Conservation (phyloP, 805 yeast species). For the Candida ulmi region DNA sequence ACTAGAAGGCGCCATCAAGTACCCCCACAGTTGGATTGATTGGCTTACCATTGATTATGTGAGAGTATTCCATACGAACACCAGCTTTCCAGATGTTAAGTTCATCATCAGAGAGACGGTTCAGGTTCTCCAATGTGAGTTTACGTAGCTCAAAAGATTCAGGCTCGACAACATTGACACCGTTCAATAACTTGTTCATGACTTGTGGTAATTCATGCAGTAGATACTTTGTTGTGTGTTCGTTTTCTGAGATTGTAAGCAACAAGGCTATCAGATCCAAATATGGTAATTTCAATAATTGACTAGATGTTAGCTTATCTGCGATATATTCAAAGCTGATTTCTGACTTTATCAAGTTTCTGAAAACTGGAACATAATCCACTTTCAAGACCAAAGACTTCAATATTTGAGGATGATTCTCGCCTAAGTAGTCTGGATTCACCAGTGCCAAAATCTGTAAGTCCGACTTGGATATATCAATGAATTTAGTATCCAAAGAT, state of each 20-base stretch:
- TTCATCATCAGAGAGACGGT: constrained; percentile 7
- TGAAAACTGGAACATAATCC: constrained; percentile 10
- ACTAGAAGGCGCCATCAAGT: constrained; percentile 5
- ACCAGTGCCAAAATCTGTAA: constrained; percentile 7
- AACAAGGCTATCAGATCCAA: constrained; percentile 16
- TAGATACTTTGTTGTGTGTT: constrained; percentile 11
- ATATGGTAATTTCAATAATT: constrained; percentile 14
- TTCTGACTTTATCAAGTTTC: constrained; percentile 9
- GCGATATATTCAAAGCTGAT: constrained; percentile 7
- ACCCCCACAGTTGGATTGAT: constrained; percentile 9
- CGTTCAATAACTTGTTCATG: constrained; percentile 18
- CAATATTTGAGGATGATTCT: constrained; percentile 8
- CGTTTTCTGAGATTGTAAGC: constrained; percentile 4
- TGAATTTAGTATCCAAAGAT: constrained; percentile 7
- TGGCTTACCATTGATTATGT: constrained; percentile 8
- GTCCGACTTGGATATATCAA: constrained; percentile 7
- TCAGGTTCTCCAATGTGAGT: constrained; percentile 13
- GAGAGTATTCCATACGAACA: constrained; percentile 9
- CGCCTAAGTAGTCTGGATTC: constrained; percentile 15
- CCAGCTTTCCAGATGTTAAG: constrained; percentile 17
- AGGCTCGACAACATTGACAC: constrained; percentile 14
- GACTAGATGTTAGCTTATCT: constrained; percentile 6
- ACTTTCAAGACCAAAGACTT: constrained; percentile 6
- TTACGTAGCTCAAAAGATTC: constrained; percentile 17
- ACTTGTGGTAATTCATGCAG: constrained; percentile 16